Percentiles rank a stretch among this genome's conserved stretches.
These are phyloP conservation scores for Kodamaea fungicola DNA, from an alignment of 1,139 yeast genomes.

Conservation along the genomic window DNA sequence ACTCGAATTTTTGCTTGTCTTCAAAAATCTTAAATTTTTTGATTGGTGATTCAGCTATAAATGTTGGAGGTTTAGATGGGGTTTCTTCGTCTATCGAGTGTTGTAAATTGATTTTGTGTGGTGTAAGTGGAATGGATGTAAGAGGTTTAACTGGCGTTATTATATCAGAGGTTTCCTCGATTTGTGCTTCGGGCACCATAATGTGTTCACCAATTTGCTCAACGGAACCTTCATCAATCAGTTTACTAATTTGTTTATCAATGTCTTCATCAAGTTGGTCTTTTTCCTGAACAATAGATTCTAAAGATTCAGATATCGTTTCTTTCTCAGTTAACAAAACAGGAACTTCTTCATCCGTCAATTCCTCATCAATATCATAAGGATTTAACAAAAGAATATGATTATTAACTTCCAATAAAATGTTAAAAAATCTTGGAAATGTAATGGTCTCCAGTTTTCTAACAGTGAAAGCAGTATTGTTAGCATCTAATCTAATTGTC, in stretches of 20 bases:
- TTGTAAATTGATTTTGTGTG: constrained; percentile 7
- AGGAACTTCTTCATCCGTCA: constrained; percentile 40
- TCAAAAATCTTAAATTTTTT: constrained; percentile 15
- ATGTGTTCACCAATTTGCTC: neutral
- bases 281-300: no score
- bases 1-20: constrained; percentile 7
- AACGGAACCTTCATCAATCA: neutral
- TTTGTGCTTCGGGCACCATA: neutral
- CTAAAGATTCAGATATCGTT: neutral
- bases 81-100: constrained; percentile 6
- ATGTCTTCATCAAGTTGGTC: no score
- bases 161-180: neutral
- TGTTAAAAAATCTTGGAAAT: constrained; percentile 54
- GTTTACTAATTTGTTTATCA: neutral
- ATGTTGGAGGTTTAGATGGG: constrained; percentile 13
- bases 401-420: constrained; percentile 60
- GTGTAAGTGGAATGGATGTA: constrained; percentile 10
- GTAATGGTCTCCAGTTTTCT: constrained; percentile 51
- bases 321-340: constrained; percentile 15
- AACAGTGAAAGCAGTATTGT: constrained; percentile 56
- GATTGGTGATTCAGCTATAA: constrained; percentile 2
- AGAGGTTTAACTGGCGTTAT: neutral
- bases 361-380: constrained; percentile 39
- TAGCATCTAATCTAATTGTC: constrained; percentile 40
- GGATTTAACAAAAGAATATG: constrained; percentile 56